phyloP scores from a whole-genome alignment of 2,329 filamentous ascomycete genomes.

The Pseudogymnoascus sp. region DNA sequence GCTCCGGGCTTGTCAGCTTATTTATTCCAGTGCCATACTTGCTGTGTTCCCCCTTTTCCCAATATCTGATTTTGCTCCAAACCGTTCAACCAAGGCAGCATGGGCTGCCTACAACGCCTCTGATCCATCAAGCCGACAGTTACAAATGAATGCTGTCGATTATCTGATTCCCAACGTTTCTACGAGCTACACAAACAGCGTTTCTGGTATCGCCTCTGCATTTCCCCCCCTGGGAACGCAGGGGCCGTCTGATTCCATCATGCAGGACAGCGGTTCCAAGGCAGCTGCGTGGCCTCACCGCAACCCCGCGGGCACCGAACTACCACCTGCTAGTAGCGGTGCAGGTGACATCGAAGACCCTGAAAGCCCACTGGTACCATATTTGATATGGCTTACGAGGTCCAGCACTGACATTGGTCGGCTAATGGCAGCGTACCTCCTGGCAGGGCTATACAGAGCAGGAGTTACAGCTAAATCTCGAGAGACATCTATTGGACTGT shows the following conservation, averaged over 20 bases:
- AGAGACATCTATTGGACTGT: slow-evolving; percentile 55
- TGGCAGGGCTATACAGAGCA: slow-evolving; percentile 62
- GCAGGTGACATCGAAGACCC: slow-evolving; percentile 46
- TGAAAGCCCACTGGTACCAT: slow-evolving; percentile 66
- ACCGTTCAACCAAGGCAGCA: slow-evolving; percentile 41
- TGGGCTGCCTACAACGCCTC: slow-evolving; percentile 49
- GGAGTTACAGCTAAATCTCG: slow-evolving; percentile 58
- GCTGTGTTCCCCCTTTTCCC: slow-evolving; percentile 56
- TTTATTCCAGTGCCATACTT: slow-evolving; percentile 61
- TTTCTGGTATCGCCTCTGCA: slow-evolving; percentile 33
- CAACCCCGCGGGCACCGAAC: not conserved
- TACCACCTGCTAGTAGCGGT: not conserved
- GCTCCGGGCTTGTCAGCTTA: slow-evolving; percentile 64
- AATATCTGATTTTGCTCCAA: slow-evolving; percentile 42
- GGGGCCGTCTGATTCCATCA: slow-evolving; percentile 6
- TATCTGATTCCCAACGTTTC: slow-evolving; percentile 48
- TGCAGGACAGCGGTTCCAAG: slow-evolving; percentile 17
- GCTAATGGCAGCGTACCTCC: slow-evolving; percentile 61
- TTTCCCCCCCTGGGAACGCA: slow-evolving; percentile 4
- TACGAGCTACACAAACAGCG: slow-evolving; percentile 32
- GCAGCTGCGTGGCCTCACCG: slow-evolving; percentile 17
- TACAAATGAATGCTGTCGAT: slow-evolving; percentile 52
- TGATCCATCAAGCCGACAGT: slow-evolving; percentile 32
- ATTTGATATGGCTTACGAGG: slow-evolving; percentile 61
- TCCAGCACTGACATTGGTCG: slow-evolving; percentile 50